Percentiles rank a stretch among this genome's conserved stretches.
These are phyloP conservation scores for Gracilaria gracilis DNA, from an alignment of 23 red algal genomes.

Conservation along the genomic window DNA sequence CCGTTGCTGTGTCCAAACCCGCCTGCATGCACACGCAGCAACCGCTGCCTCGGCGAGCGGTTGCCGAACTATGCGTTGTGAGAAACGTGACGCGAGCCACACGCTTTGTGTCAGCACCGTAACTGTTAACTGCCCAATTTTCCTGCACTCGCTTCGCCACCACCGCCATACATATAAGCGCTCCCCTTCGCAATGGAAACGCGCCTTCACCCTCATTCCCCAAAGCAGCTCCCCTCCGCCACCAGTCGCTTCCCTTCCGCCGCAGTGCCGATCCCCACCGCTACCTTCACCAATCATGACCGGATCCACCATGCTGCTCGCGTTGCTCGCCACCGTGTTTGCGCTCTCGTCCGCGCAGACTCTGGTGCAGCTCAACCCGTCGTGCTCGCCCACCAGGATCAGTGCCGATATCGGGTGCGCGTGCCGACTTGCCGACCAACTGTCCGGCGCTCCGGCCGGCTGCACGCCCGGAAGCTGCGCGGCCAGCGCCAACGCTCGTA, in stretches of 20 bases:
- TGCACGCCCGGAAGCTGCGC: not conserved
- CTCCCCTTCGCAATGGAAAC: too few species aligned
- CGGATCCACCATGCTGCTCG: not conserved
- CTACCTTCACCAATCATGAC: not conserved
- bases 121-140: not conserved
- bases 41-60: too few species aligned
- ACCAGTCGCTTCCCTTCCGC: too few species aligned
- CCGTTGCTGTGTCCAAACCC: not conserved
- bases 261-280: not conserved
- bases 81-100: not conserved
- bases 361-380: constrained; percentile 22
- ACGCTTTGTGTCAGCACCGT: not conserved
- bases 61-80: not conserved
- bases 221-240: too few species aligned
- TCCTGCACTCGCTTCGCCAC: not conserved
- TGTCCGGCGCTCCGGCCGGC: not conserved
- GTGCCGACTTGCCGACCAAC: not conserved
- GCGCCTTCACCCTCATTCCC: too few species aligned
- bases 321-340: not conserved
- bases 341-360: not conserved
- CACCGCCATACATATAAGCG: not conserved
- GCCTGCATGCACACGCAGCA: not conserved
- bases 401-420: constrained; percentile 3
- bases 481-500: not conserved
- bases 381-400: constrained; percentile 5